Base-by-base conservation (phyloP, 2,329 filamentous ascomycete genomes). In the Cladophialophora yegresii region DNA sequence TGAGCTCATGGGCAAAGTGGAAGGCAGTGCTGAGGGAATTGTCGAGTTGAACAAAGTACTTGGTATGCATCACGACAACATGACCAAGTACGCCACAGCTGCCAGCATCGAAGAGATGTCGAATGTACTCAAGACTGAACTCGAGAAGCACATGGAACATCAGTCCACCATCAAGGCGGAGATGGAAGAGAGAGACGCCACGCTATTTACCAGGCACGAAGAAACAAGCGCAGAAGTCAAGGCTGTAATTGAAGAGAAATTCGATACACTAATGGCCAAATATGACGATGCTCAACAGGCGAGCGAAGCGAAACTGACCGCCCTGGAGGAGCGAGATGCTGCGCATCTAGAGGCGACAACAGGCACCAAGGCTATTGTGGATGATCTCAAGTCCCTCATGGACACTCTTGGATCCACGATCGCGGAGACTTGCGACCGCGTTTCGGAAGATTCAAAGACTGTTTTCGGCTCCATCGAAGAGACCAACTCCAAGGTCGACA, bases 301-400 rank as follows among this genome's bases (percentile, higher is more conserved):
- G 7, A 84, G 91, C 32, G 90, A 96, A 51, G 88, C 90, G 54
- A 90, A 90, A 71, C 85, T 87, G 55, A 87, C 88, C 69, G 84
- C 88, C 36, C 86, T 87, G 60, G 91, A 93, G 71, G 88, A 90
- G 68, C 88, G 90, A 63, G 87, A 91, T 33, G 79, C 84, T 36
- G 85, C 89, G 68, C 87, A 92, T 67, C 86, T 93, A 64, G 88
- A 90, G 61, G 86, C 92, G 4, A 81, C 96, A 7, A 82, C 87
- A 16, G 85, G 83, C 66, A 93, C 90, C 28, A 96, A 92, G 77
- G 83, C 85, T 4, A 85, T 96, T 59, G 87, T 92, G 0, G 93
- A 97, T 66, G 95, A 98, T 71, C 85, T 98, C 64, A 93, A 91
- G 76, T 80, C 91, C 8, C 86, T 96, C 0, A 88, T 96, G 62